phyloP scores from a whole-genome alignment of 345 rosid genomes.

The Iberis pinnata region DNA sequence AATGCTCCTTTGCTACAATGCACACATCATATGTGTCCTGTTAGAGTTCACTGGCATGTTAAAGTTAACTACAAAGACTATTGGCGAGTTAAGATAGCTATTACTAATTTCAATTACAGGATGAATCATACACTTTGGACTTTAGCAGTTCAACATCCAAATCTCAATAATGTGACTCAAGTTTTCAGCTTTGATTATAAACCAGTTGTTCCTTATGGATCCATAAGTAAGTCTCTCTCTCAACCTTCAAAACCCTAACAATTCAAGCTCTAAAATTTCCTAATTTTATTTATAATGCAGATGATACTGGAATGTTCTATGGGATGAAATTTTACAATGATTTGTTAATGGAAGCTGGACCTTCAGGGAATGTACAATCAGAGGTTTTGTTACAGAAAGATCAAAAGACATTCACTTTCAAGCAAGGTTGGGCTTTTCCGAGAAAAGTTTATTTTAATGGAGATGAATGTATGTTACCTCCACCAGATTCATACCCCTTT shows the following conservation, averaged over 20 bases:
- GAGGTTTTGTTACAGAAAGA: slow-evolving; percentile 82
- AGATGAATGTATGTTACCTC: slow-evolving; percentile 80
- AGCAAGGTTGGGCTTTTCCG: slow-evolving; percentile 93
- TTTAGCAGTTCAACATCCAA: slow-evolving; percentile 69
- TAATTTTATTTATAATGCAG: slow-evolving; percentile 33
- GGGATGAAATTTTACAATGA: slow-evolving; percentile 78
- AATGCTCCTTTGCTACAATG: slow-evolving; percentile 58
- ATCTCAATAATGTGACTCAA: slow-evolving; percentile 78
- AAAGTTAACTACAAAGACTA: slow-evolving; percentile 67
- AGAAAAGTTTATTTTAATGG: slow-evolving; percentile 88
- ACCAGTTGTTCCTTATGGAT: slow-evolving; percentile 60
- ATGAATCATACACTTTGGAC: slow-evolving; percentile 72
- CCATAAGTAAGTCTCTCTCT: slow-evolving; percentile 45
- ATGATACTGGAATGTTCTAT: slow-evolving; percentile 81
- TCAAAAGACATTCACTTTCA: slow-evolving; percentile 63
- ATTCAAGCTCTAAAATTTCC: too few species aligned
- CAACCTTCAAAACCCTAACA: too few species aligned
- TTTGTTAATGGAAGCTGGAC: slow-evolving; percentile 82
- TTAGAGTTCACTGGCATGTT: slow-evolving; percentile 84
- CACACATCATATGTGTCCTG: slow-evolving; percentile 77
- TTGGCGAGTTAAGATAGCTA: slow-evolving; percentile 65
- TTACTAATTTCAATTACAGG: slow-evolving; percentile 66
- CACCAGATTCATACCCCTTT: slow-evolving; percentile 79
- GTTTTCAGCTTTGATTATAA: slow-evolving; percentile 84
- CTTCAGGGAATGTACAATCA: slow-evolving; percentile 76